Conservation (phyloP, 352 stramenopile genomes). For the Globisporangium cylindrosporum region DNA sequence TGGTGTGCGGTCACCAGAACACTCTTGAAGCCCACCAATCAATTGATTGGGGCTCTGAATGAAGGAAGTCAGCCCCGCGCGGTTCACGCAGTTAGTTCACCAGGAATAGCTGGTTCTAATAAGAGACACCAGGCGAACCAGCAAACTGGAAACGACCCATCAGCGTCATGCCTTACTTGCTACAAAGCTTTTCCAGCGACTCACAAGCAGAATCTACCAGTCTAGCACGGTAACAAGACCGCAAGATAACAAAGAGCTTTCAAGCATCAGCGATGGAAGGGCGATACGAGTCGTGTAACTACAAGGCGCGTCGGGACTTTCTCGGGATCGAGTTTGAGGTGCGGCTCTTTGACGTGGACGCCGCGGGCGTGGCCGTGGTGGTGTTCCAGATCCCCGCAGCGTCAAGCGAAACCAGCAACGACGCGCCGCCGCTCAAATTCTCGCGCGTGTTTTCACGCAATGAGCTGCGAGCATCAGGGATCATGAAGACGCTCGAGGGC, state of each 20-base stretch:
- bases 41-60: background rate
- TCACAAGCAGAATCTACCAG: background rate
- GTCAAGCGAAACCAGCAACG: conserved; percentile 16
- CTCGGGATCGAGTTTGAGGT: conserved; percentile 67
- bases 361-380: conserved; percentile 57
- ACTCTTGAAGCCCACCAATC: background rate
- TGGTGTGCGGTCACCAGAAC: background rate
- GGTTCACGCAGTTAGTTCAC: background rate
- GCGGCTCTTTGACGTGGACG: conserved; percentile 70
- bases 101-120: background rate
- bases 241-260: background rate
- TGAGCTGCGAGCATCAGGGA: conserved; percentile 43
- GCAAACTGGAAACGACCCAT: background rate
- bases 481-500: conserved; percentile 60
- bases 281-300: conserved; percentile 51
- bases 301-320: conserved; percentile 59
- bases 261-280: conserved; percentile 7
- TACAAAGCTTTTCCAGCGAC: background rate
- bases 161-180: background rate
- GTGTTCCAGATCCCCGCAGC: conserved; percentile 31
- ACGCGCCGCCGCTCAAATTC: conserved; percentile 53
- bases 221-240: conserved; percentile 6
- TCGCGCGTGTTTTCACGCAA: conserved; percentile 52
- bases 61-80: too few species aligned
- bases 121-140: background rate